A percentile compares a stretch with the other conserved stretches of the same genome.
phyloP scores from a whole-genome alignment of 2,329 filamentous ascomycete species.

The Aspergillus sp. region DNA sequence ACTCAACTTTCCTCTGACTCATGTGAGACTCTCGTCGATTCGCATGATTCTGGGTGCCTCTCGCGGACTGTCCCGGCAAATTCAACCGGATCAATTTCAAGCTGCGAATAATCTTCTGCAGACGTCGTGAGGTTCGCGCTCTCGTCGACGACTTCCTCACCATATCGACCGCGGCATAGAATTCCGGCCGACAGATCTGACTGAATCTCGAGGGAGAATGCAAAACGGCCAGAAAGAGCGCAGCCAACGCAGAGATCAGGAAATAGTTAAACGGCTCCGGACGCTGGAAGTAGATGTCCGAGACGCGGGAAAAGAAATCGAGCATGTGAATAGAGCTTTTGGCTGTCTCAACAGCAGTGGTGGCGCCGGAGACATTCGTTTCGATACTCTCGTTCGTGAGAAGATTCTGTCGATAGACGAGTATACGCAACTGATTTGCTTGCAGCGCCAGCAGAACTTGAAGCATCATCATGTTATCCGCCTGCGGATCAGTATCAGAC shows the following conservation, averaged over 20 bases:
- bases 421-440: constrained; percentile 47
- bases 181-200: constrained; percentile 34
- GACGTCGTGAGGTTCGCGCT: constrained; percentile 55
- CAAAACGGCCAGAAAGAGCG: constrained; percentile 46
- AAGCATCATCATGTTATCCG: constrained; percentile 41
- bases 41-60: neutral
- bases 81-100: constrained; percentile 59
- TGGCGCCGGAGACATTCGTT: constrained; percentile 35
- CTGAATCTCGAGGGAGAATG: constrained; percentile 47
- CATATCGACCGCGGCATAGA: constrained; percentile 60
- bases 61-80: constrained; percentile 29
- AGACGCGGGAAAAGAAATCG: constrained; percentile 37
- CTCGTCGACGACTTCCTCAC: constrained; percentile 58
- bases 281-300: constrained; percentile 40
- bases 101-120: constrained; percentile 60
- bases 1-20: neutral
- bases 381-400: constrained; percentile 40
- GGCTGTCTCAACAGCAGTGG: constrained; percentile 43
- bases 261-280: constrained; percentile 46
- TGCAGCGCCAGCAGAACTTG: constrained; percentile 47
- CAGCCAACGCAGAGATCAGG: constrained; percentile 40
- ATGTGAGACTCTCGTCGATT: neutral
- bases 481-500: constrained; percentile 10
- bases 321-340: constrained; percentile 40
- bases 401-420: constrained; percentile 47